Conservation (phyloP, 2,329 filamentous ascomycete genomes). For the Exophiala sp. region DNA sequence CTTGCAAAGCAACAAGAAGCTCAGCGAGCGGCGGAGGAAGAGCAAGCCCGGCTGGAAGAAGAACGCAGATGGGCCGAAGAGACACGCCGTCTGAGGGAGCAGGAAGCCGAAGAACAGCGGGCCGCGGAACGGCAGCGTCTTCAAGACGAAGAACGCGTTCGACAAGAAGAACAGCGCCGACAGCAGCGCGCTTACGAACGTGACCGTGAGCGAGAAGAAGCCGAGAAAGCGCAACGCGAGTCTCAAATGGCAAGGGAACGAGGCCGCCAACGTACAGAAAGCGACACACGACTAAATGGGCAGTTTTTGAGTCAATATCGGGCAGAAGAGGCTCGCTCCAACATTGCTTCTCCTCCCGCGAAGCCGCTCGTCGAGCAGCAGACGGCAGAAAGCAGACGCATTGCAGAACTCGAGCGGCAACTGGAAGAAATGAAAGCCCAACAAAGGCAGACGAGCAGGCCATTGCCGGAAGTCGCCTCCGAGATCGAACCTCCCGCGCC, state of each 20-base stretch:
- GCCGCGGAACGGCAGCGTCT: slow-evolving; percentile 50
- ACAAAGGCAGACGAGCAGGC: slow-evolving; percentile 43
- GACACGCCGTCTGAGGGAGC: slow-evolving; percentile 35
- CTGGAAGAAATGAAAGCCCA: slow-evolving; percentile 62
- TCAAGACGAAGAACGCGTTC: slow-evolving; percentile 41
- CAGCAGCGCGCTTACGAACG: slow-evolving; percentile 54
- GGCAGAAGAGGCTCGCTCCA: slow-evolving; percentile 53
- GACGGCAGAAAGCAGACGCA: slow-evolving; percentile 56
- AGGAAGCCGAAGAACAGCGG: slow-evolving; percentile 43
- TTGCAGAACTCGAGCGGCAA: slow-evolving; percentile 72
- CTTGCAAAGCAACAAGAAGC: slow-evolving; percentile 45
- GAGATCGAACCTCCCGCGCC: slow-evolving; percentile 10
- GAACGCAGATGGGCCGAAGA: slow-evolving; percentile 45
- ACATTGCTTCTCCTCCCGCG: slow-evolving; percentile 33
- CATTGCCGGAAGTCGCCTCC: background rate
- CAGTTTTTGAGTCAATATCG: slow-evolving; percentile 86
- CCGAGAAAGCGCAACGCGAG: slow-evolving; percentile 67
- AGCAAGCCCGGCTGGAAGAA: slow-evolving; percentile 41
- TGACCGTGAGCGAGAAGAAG: slow-evolving; percentile 62
- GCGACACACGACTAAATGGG: slow-evolving; percentile 66
- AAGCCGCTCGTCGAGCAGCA: slow-evolving; percentile 32
- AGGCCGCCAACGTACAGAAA: slow-evolving; percentile 53
- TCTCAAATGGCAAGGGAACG: slow-evolving; percentile 62
- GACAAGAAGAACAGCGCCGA: slow-evolving; percentile 44
- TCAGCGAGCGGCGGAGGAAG: slow-evolving; percentile 48